These are phyloP conservation scores for Nelumbo lutea DNA, from an alignment of 164 flowering plant genomes.

Conservation along the genomic window DNA sequence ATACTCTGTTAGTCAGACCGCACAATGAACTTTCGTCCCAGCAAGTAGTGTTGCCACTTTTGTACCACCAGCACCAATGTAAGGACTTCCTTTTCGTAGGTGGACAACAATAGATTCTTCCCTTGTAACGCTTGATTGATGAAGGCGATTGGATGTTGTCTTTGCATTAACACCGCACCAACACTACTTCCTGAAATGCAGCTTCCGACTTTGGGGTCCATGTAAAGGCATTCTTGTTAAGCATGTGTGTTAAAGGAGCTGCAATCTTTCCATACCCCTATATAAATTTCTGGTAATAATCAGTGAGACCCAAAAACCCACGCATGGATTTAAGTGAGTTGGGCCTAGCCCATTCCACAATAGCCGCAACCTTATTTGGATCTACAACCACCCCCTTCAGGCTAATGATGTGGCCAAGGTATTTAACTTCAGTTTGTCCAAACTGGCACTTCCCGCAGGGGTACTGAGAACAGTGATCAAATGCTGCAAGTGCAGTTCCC, in stretches of 20 bases:
- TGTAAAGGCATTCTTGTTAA: background rate
- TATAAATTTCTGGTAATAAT: background rate
- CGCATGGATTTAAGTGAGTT: background rate
- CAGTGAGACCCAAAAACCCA: background rate
- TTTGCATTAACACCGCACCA: background rate
- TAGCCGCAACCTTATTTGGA: background rate
- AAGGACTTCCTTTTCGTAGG: background rate
- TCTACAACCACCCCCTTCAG: background rate
- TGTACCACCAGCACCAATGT: background rate
- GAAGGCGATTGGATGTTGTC: too few species aligned
- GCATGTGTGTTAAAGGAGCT: background rate
- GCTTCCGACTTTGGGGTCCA: background rate
- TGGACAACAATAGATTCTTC: too few species aligned
- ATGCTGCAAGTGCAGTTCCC: background rate
- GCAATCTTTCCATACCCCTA: background rate
- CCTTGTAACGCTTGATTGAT: too few species aligned
- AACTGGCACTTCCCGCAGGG: background rate
- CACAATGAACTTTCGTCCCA: background rate
- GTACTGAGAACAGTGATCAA: too few species aligned
- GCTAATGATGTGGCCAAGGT: background rate
- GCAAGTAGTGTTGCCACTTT: too few species aligned
- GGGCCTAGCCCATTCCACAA: background rate
- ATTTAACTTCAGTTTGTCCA: background rate
- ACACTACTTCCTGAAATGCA: background rate
- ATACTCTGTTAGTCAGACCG: background rate